Evolutionary conservation across 352 stramenopile genomes (phyloP).

Genomic region (Globisporangium mamillatum): DNA sequence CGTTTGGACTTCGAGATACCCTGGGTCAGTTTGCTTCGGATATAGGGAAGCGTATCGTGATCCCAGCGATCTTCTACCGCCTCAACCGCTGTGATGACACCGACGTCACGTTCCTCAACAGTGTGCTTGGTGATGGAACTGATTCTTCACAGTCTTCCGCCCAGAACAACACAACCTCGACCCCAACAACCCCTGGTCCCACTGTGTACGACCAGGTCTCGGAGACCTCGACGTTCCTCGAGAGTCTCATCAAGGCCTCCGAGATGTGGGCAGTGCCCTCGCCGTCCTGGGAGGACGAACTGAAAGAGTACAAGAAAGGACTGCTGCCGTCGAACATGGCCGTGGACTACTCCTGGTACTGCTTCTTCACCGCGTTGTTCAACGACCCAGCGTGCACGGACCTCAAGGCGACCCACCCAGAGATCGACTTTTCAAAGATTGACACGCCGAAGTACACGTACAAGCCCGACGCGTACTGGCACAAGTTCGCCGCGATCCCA

Average conservation of each 20-base stretch:
- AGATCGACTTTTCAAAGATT: background rate
- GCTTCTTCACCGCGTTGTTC: constrained; percentile 17
- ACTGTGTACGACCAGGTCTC: background rate
- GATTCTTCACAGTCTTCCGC: no score
- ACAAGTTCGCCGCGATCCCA: constrained; percentile 23
- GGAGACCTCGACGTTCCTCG: constrained; percentile 11
- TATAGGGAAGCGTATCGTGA: no score
- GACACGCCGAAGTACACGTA: constrained; percentile 22
- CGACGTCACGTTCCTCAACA: no score
- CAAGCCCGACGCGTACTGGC: constrained; percentile 29
- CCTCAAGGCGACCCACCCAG: background rate
- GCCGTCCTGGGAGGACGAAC: constrained; percentile 10
- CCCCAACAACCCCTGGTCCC: background rate
- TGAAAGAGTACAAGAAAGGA: background rate
- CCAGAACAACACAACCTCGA: no score
- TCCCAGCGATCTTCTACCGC: no score
- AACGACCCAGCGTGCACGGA: constrained; percentile 14
- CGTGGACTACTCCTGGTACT: constrained; percentile 12
- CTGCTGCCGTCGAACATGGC: constrained; percentile 11
- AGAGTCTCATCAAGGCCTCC: constrained; percentile 8
- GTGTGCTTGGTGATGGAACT: no score
- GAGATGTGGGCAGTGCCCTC: constrained; percentile 22
- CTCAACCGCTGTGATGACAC: no score
- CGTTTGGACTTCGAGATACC: no score
- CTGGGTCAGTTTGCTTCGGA: no score